Percentiles rank a stretch among this genome's conserved stretches.
These are phyloP conservation scores for Vigna hirtella DNA, from an alignment of 306 rosid genomes.

Conservation along the genomic window DNA sequence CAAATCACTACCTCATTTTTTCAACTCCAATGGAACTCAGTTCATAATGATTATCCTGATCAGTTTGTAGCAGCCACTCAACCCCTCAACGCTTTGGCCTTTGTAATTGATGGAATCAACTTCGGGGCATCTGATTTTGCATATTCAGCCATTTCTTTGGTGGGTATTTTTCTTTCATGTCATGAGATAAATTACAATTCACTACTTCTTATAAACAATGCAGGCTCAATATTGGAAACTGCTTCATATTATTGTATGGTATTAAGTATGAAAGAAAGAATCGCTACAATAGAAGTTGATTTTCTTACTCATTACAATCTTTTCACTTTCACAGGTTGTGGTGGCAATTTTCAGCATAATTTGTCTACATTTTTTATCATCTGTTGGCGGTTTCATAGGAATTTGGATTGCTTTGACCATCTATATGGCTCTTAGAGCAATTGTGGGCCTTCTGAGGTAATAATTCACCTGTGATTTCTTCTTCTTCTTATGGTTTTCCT, in stretches of 20 bases:
- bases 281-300: not conserved
- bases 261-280: not conserved
- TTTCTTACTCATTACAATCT: conserved; percentile 9
- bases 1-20: not conserved
- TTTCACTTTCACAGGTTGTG: conserved; percentile 54
- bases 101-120: conserved; percentile 87
- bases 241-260: not conserved
- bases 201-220: not conserved
- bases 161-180: conserved; percentile 47
- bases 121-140: conserved; percentile 93
- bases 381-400: conserved; percentile 64
- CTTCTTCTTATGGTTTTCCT: not conserved
- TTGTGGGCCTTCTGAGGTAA: conserved; percentile 77
- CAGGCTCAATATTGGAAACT: not conserved
- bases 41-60: conserved; percentile 20
- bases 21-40: conserved; percentile 32
- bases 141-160: conserved; percentile 85
- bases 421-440: conserved; percentile 73
- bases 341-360: conserved; percentile 77
- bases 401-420: conserved; percentile 78
- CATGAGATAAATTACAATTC: not conserved
- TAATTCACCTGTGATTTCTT: not conserved
- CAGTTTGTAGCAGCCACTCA: conserved; percentile 90
- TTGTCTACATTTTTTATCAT: conserved; percentile 63
- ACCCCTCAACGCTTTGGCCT: conserved; percentile 80